Conservation (phyloP, 2,329 filamentous ascomycete species). For the Lecanicillium sp. region DNA sequence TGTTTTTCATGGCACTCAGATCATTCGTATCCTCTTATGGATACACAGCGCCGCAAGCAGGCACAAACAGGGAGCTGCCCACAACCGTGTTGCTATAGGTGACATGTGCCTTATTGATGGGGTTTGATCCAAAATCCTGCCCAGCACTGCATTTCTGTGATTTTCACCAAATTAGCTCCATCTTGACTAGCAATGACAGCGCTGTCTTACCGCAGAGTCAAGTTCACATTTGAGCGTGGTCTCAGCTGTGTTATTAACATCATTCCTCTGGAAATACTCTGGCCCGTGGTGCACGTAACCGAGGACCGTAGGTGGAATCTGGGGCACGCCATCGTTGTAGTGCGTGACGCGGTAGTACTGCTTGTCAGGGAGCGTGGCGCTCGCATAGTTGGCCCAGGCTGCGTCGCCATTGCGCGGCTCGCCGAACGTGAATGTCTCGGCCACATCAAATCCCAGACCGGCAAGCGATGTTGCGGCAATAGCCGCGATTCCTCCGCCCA, state of each 20-base stretch:
- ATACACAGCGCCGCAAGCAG: slow-evolving; percentile 4
- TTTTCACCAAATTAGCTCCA: not conserved
- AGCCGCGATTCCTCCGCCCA: slow-evolving; percentile 3
- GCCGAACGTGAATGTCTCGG: slow-evolving; percentile 2
- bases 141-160: slow-evolving; percentile 5
- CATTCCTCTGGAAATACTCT: slow-evolving; percentile 2
- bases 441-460: slow-evolving; percentile 1
- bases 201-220: slow-evolving; percentile 1
- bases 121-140: not conserved
- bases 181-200: not conserved
- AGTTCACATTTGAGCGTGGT: slow-evolving; percentile 5
- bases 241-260: not conserved
- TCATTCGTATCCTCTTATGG: no score
- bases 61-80: slow-evolving; percentile 3
- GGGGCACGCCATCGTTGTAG: slow-evolving; percentile 51
- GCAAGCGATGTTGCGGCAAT: slow-evolving; percentile 1
- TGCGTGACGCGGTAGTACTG: slow-evolving; percentile 45
- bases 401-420: slow-evolving; percentile 6
- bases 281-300: slow-evolving; percentile 52
- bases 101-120: slow-evolving; percentile 3
- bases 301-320: slow-evolving; percentile 47
- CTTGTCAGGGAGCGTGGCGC: not conserved
- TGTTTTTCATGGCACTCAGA: not conserved
- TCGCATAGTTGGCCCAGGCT: slow-evolving; percentile 3
- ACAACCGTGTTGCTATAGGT: slow-evolving; percentile 7